Evolutionary conservation across 2,329 filamentous ascomycete genomes (phyloP).

Genomic region (Monosporascus sp.): DNA sequence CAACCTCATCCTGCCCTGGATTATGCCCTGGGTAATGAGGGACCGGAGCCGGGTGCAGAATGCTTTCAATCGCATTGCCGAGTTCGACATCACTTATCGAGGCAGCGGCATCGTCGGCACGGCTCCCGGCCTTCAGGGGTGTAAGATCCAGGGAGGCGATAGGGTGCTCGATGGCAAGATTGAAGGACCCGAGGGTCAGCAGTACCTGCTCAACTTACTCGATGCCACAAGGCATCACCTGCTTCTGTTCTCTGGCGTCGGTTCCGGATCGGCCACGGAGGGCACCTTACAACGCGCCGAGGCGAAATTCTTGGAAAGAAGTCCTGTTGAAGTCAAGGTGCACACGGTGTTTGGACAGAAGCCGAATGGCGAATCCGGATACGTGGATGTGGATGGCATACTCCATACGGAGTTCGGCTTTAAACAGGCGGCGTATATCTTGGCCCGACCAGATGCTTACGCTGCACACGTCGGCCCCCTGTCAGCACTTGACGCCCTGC

Average conservation of each 20-base stretch:
- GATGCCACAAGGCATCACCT: conserved; percentile 16
- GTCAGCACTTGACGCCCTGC: conserved; percentile 8
- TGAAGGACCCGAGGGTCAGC: conserved; percentile 7
- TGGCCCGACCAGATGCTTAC: conserved; percentile 23
- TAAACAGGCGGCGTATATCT: conserved; percentile 15
- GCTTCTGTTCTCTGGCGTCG: conserved; percentile 21
- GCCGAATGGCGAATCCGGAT: conserved; percentile 4
- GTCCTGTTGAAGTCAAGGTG: conserved; percentile 8
- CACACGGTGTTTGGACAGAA: conserved; percentile 14
- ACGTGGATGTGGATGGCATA: conserved; percentile 15
- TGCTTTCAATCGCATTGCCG: conserved; percentile 31
- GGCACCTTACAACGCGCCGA: conserved; percentile 14
- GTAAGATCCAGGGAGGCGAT: conserved; percentile 37
- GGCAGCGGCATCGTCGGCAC: conserved; percentile 27
- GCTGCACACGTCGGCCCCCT: conserved; percentile 22
- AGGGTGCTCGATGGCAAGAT: conserved; percentile 33
- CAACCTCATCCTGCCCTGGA: conserved; percentile 31
- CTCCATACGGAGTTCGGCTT: conserved; percentile 20
- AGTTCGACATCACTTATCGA: conserved; percentile 35
- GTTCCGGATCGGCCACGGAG: conserved; percentile 5
- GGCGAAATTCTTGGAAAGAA: conserved; percentile 7
- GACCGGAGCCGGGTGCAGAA: conserved; percentile 13
- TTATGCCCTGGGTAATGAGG: conserved; percentile 29
- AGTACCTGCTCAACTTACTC: conserved; percentile 18
- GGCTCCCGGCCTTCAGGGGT: conserved; percentile 22